Evolutionary conservation across 768 basidiomycete species (phyloP), one percentile per base, ranked within the genome.

Genomic region (Crassisporium funariophilum): DNA sequence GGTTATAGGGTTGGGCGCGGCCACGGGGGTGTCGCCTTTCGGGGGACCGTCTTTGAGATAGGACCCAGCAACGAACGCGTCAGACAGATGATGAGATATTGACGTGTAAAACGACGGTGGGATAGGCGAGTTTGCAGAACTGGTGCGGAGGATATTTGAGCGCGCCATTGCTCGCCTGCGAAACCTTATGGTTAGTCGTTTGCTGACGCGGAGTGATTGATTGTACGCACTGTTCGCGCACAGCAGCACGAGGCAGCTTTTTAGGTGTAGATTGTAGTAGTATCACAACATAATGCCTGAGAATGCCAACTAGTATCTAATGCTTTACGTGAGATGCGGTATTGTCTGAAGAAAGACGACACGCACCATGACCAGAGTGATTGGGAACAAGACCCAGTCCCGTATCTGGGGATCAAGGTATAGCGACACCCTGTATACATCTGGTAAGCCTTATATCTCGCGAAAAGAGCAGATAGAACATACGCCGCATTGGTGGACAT

Each of bases 331-430:
- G 22, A 44, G 19, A 49, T 22, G 17, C 10, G 23, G 44, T 35
- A 11, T 42, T 22, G 6, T 22, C 7, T 24, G 11, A 17, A 2
- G 6, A 24, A 34, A 40, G 27, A 22, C 44, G 52, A 43, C 50
- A 70, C 81, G 58, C 53, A 91, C 95, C 94, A 97, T 97, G 63
- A 98, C 93, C 52, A 97, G 74, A 41, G 94, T 98, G 70, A 98
- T 97, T 43, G 95, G 95, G 70, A 98, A 93, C 48, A 98, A 70
- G 35, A 98, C 85, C 88, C 87, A 91, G 62, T 89, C 92, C 57
- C 94, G 83, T 66, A 98, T 98, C 69, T 94, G 91, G 34, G 94
- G 95, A 73, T 98, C 94, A 38, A 98, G 84, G 69, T 93, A 81
- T 50, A 81, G 67, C 29, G 78, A 79, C 11, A 73, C 70, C 37